Base-by-base conservation (phyloP, 228 moss, liverwort and hornwort species). In the Sphagnum fallax region DNA sequence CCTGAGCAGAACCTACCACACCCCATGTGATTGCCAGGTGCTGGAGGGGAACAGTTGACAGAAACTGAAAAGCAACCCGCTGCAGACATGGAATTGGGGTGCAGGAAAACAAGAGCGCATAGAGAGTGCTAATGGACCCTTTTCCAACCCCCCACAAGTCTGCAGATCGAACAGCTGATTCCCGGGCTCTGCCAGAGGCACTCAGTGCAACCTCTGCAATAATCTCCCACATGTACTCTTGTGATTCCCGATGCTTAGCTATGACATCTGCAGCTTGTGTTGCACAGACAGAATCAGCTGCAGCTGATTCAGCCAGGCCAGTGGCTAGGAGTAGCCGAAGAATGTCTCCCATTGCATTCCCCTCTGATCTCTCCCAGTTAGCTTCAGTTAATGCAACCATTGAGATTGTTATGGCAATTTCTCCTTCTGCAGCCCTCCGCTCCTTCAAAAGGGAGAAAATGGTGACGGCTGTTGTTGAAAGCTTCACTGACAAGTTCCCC, bases 61-160 rank as follows among this genome's bases (percentile, higher is more conserved):
- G 81, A 57, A 90, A 98, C 66, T 89, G 80, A 72, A 90, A 98
- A 0, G 93, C 87, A 71, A 87, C 85, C 88, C 90, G 86, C 75
- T 87, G 91, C 71, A 93, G 74, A 57, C 88, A 88, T 52, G 81
- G 79, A 62, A 82, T 87, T 15, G 93, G 88, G 51, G 87, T 87
- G 55, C 87, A 66, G 6, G 93, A 98, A 16, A 93, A 80, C 9
- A 98, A 81, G 64, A 98, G 88, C 48, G 97, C 90, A 61, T 93
- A 93, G 9, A 98, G 87, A 8, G 85, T 82, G 76, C 93, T 89
- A 51, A 98, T 81, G 48, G 97, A 87, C 53, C 93, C 91, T 57
- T 87, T 85, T 67, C 93, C 97, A 69, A 92, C 82, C 62, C 91
- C 97, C 97, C 97, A 98, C 74, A 98, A 78, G 72, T 98, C 93